Percentiles rank a stretch among this genome's conserved stretches.
These are phyloP conservation scores for Calonectria fujianensis DNA, from an alignment of 2,329 filamentous ascomycete species.

Conservation along the genomic window DNA sequence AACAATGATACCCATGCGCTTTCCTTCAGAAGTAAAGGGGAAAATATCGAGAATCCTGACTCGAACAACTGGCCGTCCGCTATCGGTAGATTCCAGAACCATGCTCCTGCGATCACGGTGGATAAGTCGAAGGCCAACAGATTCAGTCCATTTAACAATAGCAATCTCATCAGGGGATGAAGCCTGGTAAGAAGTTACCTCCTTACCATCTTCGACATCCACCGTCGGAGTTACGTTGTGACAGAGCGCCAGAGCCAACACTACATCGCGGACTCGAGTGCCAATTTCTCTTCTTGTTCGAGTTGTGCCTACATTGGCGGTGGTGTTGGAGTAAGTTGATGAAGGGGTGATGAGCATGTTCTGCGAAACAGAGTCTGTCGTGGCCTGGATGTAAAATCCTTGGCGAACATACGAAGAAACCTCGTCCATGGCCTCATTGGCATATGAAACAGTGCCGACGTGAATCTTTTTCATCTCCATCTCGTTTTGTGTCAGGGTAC, in stretches of 20 bases:
- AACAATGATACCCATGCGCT: slow-evolving; percentile 98
- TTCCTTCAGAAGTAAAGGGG: slow-evolving; percentile 97
- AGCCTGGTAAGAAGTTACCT: slow-evolving; percentile 91
- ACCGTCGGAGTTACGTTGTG: slow-evolving; percentile 93
- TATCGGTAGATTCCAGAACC: slow-evolving; percentile 85
- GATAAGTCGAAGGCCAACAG: slow-evolving; percentile 88
- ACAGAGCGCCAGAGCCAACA: slow-evolving; percentile 92
- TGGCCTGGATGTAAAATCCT: slow-evolving; percentile 79
- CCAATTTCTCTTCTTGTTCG: slow-evolving; percentile 95
- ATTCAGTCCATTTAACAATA: slow-evolving; percentile 96
- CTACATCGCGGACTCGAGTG: slow-evolving; percentile 92
- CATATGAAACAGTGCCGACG: slow-evolving; percentile 97
- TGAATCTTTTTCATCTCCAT: slow-evolving; percentile 99
- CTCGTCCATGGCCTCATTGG: slow-evolving; percentile 99
- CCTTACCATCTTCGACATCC: slow-evolving; percentile 87
- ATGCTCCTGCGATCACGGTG: slow-evolving; percentile 93
- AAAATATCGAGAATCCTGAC: slow-evolving; percentile 96
- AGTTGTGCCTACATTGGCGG: slow-evolving; percentile 79
- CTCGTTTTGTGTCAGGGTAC: slow-evolving; percentile 97
- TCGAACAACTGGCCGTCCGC: slow-evolving; percentile 83
- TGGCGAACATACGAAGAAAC: slow-evolving; percentile 90
- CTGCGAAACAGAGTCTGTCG: slow-evolving; percentile 66
- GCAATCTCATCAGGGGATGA: slow-evolving; percentile 99
- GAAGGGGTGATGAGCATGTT: slow-evolving; percentile 83
- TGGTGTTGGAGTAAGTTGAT: slow-evolving; percentile 79